These are phyloP conservation scores for Diaporthe ilicicola DNA, from an alignment of 2,329 filamentous ascomycete species.

Conservation along the genomic window DNA sequence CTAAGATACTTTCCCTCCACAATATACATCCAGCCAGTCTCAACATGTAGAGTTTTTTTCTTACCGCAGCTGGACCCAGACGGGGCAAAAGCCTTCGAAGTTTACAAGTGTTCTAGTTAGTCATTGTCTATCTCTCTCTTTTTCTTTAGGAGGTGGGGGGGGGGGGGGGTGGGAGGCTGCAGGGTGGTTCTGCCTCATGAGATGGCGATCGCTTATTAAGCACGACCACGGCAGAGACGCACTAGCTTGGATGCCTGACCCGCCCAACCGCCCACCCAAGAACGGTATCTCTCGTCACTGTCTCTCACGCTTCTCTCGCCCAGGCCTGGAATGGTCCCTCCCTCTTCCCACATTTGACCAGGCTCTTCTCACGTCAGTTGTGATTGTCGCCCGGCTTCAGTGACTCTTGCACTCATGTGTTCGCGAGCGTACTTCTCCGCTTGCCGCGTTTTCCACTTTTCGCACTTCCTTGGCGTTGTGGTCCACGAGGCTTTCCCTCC, in stretches of 20 bases:
- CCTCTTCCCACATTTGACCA: conserved; percentile 10
- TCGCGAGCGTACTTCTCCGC: conserved; percentile 6
- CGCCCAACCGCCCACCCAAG: not conserved
- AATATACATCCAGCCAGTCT: too few relatives aligned
- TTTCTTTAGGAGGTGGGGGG: too few relatives aligned
- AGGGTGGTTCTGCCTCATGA: not conserved
- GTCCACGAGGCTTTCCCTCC: conserved; percentile 9
- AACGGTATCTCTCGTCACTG: not conserved
- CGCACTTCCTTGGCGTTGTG: conserved; percentile 19
- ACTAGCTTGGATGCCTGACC: conserved; percentile 10
- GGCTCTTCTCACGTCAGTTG: conserved; percentile 6
- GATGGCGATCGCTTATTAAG: not conserved
- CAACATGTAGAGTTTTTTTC: too few relatives aligned
- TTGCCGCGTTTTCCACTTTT: conserved; percentile 14
- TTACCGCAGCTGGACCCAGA: too few relatives aligned
- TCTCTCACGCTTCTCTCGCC: not conserved
- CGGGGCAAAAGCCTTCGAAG: too few relatives aligned
- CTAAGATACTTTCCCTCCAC: too few relatives aligned
- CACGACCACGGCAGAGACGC: not conserved
- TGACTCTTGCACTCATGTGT: conserved; percentile 19
- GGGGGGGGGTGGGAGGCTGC: not conserved
- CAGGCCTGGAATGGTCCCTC: not conserved
- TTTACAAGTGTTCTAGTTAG: too few relatives aligned
- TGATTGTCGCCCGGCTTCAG: conserved; percentile 29
- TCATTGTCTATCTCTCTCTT: too few relatives aligned